phyloP scores from a whole-genome alignment of 306 rosid genomes.

The Medicago arabica region DNA sequence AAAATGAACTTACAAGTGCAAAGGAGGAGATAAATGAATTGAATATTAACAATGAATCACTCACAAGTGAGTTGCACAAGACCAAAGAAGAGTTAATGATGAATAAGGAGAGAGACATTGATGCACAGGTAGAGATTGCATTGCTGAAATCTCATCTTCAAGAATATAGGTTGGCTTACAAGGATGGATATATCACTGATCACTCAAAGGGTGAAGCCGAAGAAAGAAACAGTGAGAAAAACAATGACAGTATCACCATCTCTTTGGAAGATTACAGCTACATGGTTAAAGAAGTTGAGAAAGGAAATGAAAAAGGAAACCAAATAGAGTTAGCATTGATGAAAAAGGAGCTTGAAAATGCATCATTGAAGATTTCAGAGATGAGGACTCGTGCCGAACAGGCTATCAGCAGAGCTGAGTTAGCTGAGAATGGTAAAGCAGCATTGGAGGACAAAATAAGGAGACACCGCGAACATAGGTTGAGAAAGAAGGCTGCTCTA shows the following conservation, averaged over 20 bases:
- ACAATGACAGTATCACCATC: conserved; percentile 38
- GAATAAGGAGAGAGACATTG: conserved; percentile 46
- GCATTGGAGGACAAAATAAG: conserved; percentile 64
- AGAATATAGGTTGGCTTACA: conserved; percentile 44
- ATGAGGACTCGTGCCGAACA: conserved; percentile 78
- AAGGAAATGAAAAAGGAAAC: conserved; percentile 36
- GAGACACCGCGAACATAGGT: conserved; percentile 60
- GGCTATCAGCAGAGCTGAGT: conserved; percentile 77
- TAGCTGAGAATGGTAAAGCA: conserved; percentile 77
- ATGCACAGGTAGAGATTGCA: conserved; percentile 62
- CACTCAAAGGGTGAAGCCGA: conserved; percentile 34
- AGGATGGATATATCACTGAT: conserved; percentile 35
- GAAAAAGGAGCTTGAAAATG: conserved; percentile 68
- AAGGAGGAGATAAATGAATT: conserved; percentile 52
- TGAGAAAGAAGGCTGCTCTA: conserved; percentile 66
- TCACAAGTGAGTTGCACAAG: conserved; percentile 50
- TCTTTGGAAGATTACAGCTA: background rate
- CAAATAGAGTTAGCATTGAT: conserved; percentile 54
- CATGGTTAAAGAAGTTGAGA: conserved; percentile 39
- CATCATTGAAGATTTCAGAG: conserved; percentile 59
- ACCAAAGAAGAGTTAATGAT: conserved; percentile 50
- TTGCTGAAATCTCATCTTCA: conserved; percentile 64
- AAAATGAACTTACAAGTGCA: conserved; percentile 44
- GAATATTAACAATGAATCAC: conserved; percentile 47
- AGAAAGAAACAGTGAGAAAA: conserved; percentile 37